Evolutionary conservation across 306 rosid genomes (phyloP), one percentile per base, ranked within the genome.

Genomic region (Casuarina glauca): DNA sequence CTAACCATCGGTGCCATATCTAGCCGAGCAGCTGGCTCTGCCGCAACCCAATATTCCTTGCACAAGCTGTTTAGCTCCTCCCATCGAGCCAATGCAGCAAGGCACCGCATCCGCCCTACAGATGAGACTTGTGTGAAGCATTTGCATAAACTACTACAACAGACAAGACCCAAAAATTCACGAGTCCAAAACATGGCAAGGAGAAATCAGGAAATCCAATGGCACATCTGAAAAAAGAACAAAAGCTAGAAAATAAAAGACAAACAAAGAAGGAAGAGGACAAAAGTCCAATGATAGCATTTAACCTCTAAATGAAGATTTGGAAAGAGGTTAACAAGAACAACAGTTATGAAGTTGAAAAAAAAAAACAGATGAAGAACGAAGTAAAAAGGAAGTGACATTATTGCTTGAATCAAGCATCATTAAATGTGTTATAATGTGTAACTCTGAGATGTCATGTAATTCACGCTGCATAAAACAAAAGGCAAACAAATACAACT

Each of bases 11-110:
- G 90, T 66, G 99, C 97, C 97, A 95, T 95, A 88, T 95, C 99
- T 74, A 95, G 90, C 74, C 97, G 93, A 73, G 96, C 96, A 83
- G 88, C 90, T 44, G 97, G 93, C 84, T 95, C 99, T 36, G 99
- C 97, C 3, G 97, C 93, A n/a, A 97, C 93, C 99, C 99, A 95
- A 81, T 83, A 89, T 79, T 95, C 99, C 84, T 86, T 95, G 82
- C 93, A 95, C 54, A 95, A 83, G 81, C 82, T 89, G 87, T 87
- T 93, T 70, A 95, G 90, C 85, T 95, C 99, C 76, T 95, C 99
- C 99, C 99, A 95, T 78, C 88, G 91, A 81, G 97, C 99, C 93
- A 95, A 88, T 70, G 97, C 96, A 81, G 99, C 99, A 82, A 95
- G 99, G 85, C 97, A 95, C 83, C 97, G 86, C 99, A 95, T 95